Evolutionary conservation across 495 filamentous ascomycete species (phyloP).

Genomic region (Penicillium cosmopolitanum): DNA sequence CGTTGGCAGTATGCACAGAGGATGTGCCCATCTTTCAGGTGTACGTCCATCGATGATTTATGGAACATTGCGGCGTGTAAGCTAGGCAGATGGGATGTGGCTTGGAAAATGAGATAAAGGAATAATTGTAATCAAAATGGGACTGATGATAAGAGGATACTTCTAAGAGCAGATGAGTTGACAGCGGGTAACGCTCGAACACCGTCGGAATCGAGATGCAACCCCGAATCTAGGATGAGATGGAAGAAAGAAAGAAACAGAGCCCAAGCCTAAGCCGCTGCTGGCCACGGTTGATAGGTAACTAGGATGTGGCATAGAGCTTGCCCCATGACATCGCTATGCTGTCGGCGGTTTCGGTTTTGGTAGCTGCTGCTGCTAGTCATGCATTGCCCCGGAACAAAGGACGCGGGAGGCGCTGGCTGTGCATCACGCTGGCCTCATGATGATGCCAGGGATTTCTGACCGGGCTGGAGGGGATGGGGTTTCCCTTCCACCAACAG

Average conservation of each 20-base stretch:
- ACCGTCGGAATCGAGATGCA: not conserved
- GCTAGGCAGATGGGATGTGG: too few species aligned
- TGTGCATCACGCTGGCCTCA: conserved; percentile 31
- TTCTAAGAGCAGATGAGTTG: not conserved
- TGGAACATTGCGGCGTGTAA: conserved; percentile 27
- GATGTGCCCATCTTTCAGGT: conserved; percentile 26
- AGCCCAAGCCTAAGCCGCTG: not conserved
- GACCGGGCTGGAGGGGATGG: not conserved
- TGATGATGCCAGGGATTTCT: conserved; percentile 13
- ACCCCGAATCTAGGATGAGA: not conserved
- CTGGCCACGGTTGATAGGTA: conserved; percentile 7
- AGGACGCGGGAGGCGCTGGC: conserved; percentile 16
- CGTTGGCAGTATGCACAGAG: conserved; percentile 28
- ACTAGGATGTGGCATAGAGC: not conserved
- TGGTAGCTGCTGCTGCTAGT: not conserved
- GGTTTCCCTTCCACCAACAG: not conserved
- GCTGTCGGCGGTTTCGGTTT: conserved; percentile 7
- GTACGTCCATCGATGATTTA: conserved; percentile 28
- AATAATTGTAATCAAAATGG: not conserved
- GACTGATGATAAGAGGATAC: not conserved
- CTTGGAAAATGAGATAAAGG: not conserved
- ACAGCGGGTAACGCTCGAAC: not conserved
- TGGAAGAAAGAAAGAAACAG: not conserved
- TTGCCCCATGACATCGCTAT: conserved; percentile 24
- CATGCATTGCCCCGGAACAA: conserved; percentile 1